Percentiles rank a stretch among this genome's conserved stretches.
Conservation (phyloP, 139 green algal species). For the Chlorella sp. region DNA sequence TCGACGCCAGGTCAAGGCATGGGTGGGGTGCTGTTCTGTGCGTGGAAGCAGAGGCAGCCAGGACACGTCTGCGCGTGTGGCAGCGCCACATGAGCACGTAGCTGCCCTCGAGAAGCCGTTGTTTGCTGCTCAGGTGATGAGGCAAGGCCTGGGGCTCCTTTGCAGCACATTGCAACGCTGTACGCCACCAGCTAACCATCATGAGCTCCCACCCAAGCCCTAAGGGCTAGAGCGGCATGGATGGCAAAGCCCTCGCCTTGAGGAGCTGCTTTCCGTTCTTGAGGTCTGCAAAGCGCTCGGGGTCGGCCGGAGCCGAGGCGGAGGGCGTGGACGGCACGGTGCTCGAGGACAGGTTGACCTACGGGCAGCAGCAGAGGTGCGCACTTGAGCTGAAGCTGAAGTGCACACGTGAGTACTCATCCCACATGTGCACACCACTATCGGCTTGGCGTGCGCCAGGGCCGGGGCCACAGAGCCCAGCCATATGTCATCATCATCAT, state of each 20-base stretch:
- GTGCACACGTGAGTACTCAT: too few species aligned
- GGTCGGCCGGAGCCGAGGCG: conserved; percentile 10
- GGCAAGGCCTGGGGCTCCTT: background rate
- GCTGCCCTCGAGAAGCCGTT: background rate
- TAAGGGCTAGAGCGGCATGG: background rate
- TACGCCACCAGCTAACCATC: too few species aligned
- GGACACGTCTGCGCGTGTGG: too few species aligned
- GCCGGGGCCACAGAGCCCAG: too few species aligned
- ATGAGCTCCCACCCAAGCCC: too few species aligned
- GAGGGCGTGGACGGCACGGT: too few species aligned
- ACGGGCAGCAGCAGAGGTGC: background rate
- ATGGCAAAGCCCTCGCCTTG: conserved; percentile 5
- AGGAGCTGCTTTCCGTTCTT: conserved; percentile 22
- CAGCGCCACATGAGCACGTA: background rate
- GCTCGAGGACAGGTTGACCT: background rate
- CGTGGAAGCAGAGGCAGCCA: too few species aligned
- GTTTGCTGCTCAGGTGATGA: background rate
- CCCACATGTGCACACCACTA: too few species aligned
- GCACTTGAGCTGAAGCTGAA: background rate
- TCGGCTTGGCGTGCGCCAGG: too few species aligned
- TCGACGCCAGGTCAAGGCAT: background rate
- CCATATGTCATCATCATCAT: too few species aligned
- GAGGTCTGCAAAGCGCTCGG: conserved; percentile 20
- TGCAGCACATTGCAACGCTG: background rate
- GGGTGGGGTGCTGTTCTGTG: too few species aligned